Evolutionary conservation across 78 protist species (phyloP), one percentile per base, ranked within the genome.

Genomic region (Parvularia atlantis): DNA sequence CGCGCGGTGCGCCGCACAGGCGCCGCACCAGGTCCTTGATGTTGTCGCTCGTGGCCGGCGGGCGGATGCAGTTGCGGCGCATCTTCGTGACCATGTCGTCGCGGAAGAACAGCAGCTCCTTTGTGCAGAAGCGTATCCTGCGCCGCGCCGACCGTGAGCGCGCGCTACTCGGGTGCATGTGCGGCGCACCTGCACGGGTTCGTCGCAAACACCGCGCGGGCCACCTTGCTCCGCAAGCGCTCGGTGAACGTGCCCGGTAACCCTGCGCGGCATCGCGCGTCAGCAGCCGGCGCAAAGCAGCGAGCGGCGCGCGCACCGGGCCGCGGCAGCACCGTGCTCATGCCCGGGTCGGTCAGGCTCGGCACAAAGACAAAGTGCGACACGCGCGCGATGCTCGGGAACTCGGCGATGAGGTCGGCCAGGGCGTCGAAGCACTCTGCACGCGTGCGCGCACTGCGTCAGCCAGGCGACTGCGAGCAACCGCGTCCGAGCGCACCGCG

Each of bases 291-390:
- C 19, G n/a, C 26, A 19, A 37, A 40, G 56, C 53, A 39, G 0
- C 28, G 30, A 60, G 37, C 11, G 50, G 22, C 56, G 65, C n/a
- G 31, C 1, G 20, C 28, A 10, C 26, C n/a, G 6, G 66, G 60
- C 31, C 57, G 39, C n/a, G 56, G 56, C 33, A 33, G 53, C 16
- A 33, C 35, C 31, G 41, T 52, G 7, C 46, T 39, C 16, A 52
- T 11, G 7, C 52, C 52, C 26, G 39, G 22, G 44, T 62, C 67
- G 39, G 48, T 48, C 48, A 69, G 69, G 58, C 87, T 82, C 7
- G 87, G 87, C 31, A 82, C 67, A 53, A 82, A 72, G n/a, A 82
- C 71, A 69, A 82, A 82, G 57, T 62, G 66, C 35, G 67, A 44
- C 26, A 36, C 39, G 36, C 26, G 48, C 52, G 69, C 70, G 16